phyloP scores from a whole-genome alignment of 331 rosid species.

The Saraca asoca region DNA sequence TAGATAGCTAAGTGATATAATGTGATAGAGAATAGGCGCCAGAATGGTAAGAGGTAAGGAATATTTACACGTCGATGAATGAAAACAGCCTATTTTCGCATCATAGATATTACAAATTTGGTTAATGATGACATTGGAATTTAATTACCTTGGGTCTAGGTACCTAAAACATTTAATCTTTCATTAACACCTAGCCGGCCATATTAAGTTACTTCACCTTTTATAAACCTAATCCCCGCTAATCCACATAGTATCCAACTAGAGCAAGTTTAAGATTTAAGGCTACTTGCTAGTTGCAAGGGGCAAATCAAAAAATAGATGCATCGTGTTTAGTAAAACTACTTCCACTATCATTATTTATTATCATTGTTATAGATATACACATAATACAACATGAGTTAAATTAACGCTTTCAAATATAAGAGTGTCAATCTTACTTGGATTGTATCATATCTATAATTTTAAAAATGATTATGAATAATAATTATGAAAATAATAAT shows the following conservation, averaged over 20 bases:
- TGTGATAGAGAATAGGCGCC: slow-evolving; percentile 16
- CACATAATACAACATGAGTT: no score
- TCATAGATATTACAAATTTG: slow-evolving; percentile 15
- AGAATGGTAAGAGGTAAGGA: slow-evolving; percentile 21
- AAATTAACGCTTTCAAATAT: no score
- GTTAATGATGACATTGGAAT: slow-evolving; percentile 18
- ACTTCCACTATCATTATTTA: no score
- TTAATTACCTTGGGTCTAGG: slow-evolving; percentile 18
- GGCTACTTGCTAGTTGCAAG: background rate
- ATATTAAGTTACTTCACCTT: slow-evolving; percentile 21
- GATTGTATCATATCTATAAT: no score
- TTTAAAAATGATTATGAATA: no score
- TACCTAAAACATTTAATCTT: slow-evolving; percentile 41
- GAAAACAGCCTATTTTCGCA: background rate
- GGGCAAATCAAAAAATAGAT: background rate
- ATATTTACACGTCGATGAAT: slow-evolving; percentile 26
- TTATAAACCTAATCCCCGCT: slow-evolving; percentile 11
- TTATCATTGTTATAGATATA: no score
- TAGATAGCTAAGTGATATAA: slow-evolving; percentile 20
- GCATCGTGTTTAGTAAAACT: no score
- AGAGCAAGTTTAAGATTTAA: slow-evolving; percentile 21
- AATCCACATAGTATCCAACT: background rate
- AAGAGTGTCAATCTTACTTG: no score
- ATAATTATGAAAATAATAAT: no score
- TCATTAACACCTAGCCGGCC: slow-evolving; percentile 20